A percentile compares a stretch with the other conserved stretches of the same genome.
These are phyloP conservation scores for Apiospora pterosperma DNA, from an alignment of 2,329 filamentous ascomycete species.

Conservation along the genomic window DNA sequence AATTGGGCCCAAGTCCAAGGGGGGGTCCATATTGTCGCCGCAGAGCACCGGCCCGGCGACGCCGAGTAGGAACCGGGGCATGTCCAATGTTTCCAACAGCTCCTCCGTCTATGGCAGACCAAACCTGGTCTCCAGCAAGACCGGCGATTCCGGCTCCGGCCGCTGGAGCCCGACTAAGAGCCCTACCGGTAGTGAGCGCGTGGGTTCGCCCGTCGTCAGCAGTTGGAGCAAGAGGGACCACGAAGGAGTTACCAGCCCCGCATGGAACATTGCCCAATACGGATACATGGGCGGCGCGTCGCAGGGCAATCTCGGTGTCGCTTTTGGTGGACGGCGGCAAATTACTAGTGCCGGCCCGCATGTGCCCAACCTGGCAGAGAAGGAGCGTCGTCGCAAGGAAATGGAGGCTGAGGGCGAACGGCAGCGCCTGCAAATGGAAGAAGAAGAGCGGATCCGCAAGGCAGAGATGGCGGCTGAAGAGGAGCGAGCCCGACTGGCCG, in stretches of 20 bases:
- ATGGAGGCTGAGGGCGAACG: constrained; percentile 58
- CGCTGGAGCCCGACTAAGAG: constrained; percentile 62
- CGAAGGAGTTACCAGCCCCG: constrained; percentile 76
- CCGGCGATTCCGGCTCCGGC: constrained; percentile 52
- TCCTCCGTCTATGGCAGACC: constrained; percentile 43
- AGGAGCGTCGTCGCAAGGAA: constrained; percentile 65
- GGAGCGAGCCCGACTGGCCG: constrained; percentile 55
- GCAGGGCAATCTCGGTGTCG: constrained; percentile 90
- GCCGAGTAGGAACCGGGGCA: constrained; percentile 44
- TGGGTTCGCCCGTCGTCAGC: constrained; percentile 60
- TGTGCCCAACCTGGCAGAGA: constrained; percentile 80
- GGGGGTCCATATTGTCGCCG: constrained; percentile 59
- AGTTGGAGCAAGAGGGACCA: constrained; percentile 89
- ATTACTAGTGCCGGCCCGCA: constrained; percentile 80
- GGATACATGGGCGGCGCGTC: constrained; percentile 97
- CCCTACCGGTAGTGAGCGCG: constrained; percentile 46
- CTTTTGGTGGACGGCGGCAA: constrained; percentile 87
- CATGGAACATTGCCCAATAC: constrained; percentile 98
- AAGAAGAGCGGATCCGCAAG: constrained; percentile 44
- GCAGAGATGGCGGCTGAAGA: constrained; percentile 56
- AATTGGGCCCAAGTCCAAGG: constrained; percentile 65
- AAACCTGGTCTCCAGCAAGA: constrained; percentile 43
- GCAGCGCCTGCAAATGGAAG: constrained; percentile 50
- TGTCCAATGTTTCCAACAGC: constrained; percentile 56
- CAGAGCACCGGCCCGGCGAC: constrained; percentile 58